Conservation (phyloP, 345 rosid genomes). For the Lagerstroemia speciosa region DNA sequence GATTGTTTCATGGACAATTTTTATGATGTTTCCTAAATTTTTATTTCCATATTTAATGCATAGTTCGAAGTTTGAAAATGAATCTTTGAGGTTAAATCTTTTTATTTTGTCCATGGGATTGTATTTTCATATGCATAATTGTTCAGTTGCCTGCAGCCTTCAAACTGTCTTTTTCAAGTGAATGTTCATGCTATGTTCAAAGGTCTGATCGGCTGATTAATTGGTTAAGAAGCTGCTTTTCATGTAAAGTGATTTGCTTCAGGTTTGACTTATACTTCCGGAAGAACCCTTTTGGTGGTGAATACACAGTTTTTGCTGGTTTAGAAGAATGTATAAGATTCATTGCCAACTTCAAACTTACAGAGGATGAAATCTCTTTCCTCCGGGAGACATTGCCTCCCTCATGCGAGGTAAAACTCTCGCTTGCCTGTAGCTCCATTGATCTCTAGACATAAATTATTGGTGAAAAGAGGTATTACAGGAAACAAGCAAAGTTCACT, state of each 20-base stretch:
- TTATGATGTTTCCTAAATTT: no score
- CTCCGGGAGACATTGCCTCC: conserved; percentile 51
- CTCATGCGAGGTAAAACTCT: conserved; percentile 61
- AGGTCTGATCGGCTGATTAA: neutral
- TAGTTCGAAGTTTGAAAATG: neutral
- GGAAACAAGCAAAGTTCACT: no score
- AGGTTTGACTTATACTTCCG: conserved; percentile 95
- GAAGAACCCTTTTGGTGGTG: conserved; percentile 94
- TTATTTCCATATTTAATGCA: neutral
- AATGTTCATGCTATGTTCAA: neutral
- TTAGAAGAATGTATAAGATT: conserved; percentile 89
- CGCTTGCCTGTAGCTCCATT: neutral
- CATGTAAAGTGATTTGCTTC: conserved; percentile 9
- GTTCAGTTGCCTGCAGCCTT: neutral
- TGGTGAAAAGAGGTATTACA: no score
- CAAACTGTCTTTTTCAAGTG: neutral
- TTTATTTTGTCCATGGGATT: neutral
- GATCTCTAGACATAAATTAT: neutral
- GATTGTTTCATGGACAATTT: neutral
- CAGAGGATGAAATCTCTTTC: conserved; percentile 65
- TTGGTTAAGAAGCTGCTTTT: conserved; percentile 6
- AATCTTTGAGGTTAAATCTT: neutral
- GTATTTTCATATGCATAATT: neutral
- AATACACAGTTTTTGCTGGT: conserved; percentile 89
- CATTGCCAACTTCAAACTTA: conserved; percentile 74